Conservation (phyloP, 2,329 filamentous ascomycete species). For the Verticillium tricorpus region DNA sequence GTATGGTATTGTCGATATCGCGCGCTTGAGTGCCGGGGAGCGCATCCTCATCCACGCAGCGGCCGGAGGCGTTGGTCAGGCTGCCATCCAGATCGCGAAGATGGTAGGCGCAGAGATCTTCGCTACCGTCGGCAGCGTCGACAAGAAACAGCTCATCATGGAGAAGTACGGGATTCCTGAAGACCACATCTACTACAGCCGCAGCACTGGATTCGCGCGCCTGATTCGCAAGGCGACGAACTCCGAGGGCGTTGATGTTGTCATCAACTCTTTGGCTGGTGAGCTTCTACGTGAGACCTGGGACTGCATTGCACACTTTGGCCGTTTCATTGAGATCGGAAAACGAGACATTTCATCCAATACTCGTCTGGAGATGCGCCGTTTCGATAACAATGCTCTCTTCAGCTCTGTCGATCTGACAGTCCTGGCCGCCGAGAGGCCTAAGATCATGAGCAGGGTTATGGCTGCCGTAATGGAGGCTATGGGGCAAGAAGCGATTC, state of each 20-base stretch:
- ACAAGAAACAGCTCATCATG: conserved; percentile 5
- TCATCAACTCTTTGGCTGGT: conserved; percentile 20
- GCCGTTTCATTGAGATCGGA: conserved; percentile 27
- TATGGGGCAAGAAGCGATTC: background rate
- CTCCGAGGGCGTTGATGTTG: background rate
- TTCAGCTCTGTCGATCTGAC: background rate
- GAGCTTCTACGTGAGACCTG: conserved; percentile 13
- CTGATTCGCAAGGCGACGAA: background rate
- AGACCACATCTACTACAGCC: background rate
- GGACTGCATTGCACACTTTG: conserved; percentile 7
- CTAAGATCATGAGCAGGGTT: background rate
- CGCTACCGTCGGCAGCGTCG: conserved; percentile 15
- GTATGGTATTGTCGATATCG: conserved; percentile 19
- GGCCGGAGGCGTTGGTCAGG: conserved; percentile 18
- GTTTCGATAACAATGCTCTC: background rate
- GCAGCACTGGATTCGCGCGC: background rate
- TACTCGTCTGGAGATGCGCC: conserved; percentile 16
- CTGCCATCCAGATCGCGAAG: conserved; percentile 7
- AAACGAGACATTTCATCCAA: conserved; percentile 24
- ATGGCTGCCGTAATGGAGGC: background rate
- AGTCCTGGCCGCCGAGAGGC: conserved; percentile 4
- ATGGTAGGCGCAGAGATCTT: conserved; percentile 13
- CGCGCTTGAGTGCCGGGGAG: conserved; percentile 16
- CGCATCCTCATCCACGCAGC: conserved; percentile 17
- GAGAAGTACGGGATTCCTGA: background rate